Evolutionary conservation across 768 basidiomycete species (phyloP).

Genomic region (Mycena venus): DNA sequence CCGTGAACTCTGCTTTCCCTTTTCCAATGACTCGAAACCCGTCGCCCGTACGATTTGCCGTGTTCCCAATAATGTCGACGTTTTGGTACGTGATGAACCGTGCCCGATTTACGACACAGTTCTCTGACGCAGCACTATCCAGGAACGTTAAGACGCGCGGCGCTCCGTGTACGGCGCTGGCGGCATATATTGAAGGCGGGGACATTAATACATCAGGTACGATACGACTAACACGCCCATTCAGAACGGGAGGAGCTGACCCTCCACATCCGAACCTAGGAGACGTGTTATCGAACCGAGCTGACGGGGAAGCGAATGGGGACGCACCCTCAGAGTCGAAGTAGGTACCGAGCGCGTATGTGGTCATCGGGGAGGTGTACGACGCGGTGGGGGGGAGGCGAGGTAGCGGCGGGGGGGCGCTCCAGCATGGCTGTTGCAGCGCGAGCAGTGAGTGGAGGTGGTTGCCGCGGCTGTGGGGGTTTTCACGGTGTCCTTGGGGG

Average conservation of each 20-base stretch:
- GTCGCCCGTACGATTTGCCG: background rate
- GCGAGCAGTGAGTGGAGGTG: background rate
- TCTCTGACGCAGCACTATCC: background rate
- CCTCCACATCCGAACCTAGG: constrained; percentile 14
- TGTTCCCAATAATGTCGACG: background rate
- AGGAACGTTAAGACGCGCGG: background rate
- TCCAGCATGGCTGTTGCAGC: background rate
- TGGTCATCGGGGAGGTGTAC: background rate
- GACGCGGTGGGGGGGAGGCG: background rate
- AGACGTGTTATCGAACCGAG: background rate
- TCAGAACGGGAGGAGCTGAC: constrained; percentile 25
- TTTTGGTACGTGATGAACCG: background rate
- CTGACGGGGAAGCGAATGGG: background rate
- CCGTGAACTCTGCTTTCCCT: background rate
- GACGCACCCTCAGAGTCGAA: constrained; percentile 1
- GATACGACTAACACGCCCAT: constrained; percentile 14
- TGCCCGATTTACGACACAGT: background rate
- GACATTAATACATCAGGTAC: background rate
- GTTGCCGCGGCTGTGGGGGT: background rate
- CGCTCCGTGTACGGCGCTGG: background rate
- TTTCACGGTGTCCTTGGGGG: background rate
- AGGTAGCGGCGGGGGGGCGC: background rate
- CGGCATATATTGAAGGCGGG: background rate
- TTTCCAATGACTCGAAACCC: background rate
- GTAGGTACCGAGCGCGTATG: background rate